Conservation (phyloP, 495 filamentous ascomycete genomes). For the Emericellopsis terricola region DNA sequence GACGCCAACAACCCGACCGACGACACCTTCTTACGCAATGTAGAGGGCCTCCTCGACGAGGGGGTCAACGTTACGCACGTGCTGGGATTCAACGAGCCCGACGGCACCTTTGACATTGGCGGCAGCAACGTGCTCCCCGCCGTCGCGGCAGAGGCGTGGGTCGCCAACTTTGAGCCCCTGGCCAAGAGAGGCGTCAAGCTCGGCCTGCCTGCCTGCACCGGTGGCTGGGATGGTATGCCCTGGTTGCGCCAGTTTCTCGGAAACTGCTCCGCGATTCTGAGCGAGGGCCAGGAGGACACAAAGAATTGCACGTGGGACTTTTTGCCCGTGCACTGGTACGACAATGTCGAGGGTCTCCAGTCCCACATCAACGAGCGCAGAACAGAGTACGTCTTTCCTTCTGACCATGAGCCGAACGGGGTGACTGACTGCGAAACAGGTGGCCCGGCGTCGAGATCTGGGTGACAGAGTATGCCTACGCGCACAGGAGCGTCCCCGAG, state of each 20-base stretch:
- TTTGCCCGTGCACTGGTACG: conserved; percentile 49
- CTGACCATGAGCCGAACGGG: neutral
- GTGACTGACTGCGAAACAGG: conserved; percentile 3
- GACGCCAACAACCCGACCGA: conserved; percentile 12
- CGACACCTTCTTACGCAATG: conserved; percentile 26
- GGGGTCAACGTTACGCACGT: conserved; percentile 35
- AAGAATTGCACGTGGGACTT: conserved; percentile 39
- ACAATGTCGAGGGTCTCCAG: conserved; percentile 36
- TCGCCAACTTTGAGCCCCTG: conserved; percentile 38
- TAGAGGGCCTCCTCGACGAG: conserved; percentile 19
- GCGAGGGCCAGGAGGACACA: conserved; percentile 4
- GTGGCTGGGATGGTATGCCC: conserved; percentile 24
- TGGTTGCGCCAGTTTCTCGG: conserved; percentile 41
- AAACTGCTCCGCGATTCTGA: conserved; percentile 13
- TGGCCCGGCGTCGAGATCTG: conserved; percentile 34
- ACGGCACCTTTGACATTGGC: conserved; percentile 26
- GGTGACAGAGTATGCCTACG: conserved; percentile 39
- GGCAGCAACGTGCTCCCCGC: conserved; percentile 30
- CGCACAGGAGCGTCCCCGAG: conserved; percentile 19
- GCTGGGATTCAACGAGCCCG: conserved; percentile 49
- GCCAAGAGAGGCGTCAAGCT: conserved; percentile 28
- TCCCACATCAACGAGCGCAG: conserved; percentile 13
- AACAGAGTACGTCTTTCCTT: conserved; percentile 7
- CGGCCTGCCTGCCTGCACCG: conserved; percentile 30
- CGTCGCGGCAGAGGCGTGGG: conserved; percentile 37